These are phyloP conservation scores for Xerocomellus chrysenteron DNA, from an alignment of 768 basidiomycete genomes.

Conservation along the genomic window DNA sequence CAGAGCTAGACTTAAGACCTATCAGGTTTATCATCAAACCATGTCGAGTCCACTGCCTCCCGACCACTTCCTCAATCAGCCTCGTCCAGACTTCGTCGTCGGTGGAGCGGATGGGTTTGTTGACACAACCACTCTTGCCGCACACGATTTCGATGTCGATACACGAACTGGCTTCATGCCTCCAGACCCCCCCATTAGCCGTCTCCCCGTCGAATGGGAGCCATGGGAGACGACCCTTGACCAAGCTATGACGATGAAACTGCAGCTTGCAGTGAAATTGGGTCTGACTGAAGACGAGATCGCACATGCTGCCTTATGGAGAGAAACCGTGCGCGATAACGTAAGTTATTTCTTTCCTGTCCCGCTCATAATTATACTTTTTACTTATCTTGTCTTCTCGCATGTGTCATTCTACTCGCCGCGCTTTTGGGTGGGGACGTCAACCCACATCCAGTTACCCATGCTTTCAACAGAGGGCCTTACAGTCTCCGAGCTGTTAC, in stretches of 20 bases:
- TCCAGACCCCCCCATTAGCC: conserved; percentile 61
- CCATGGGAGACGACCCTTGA: conserved; percentile 69
- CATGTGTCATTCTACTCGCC: not conserved
- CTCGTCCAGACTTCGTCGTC: conserved; percentile 32
- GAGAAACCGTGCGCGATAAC: conserved; percentile 43
- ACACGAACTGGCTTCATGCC: conserved; percentile 91
- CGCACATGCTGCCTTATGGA: conserved; percentile 50
- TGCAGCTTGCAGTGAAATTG: conserved; percentile 57
- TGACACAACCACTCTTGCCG: conserved; percentile 67
- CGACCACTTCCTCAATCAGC: conserved; percentile 36
- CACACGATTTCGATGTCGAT: conserved; percentile 92
- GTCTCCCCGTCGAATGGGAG: conserved; percentile 63
- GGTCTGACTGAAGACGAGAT: conserved; percentile 38
- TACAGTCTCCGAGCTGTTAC: conserved; percentile 48
- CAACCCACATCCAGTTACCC: conserved; percentile 45
- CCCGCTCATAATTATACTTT: not conserved
- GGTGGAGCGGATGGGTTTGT: conserved; percentile 25
- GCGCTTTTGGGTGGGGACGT: not conserved
- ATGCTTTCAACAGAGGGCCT: conserved; percentile 48
- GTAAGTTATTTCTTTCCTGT: conserved; percentile 34
- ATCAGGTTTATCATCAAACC: not conserved
- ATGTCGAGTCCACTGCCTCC: conserved; percentile 19
- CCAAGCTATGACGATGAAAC: conserved; percentile 42
- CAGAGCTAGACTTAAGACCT: too few relatives aligned
- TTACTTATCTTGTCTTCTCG: not conserved